Base-by-base conservation (phyloP, 176 grass and related monocot genomes). In the Phoenix dactylifera region DNA sequence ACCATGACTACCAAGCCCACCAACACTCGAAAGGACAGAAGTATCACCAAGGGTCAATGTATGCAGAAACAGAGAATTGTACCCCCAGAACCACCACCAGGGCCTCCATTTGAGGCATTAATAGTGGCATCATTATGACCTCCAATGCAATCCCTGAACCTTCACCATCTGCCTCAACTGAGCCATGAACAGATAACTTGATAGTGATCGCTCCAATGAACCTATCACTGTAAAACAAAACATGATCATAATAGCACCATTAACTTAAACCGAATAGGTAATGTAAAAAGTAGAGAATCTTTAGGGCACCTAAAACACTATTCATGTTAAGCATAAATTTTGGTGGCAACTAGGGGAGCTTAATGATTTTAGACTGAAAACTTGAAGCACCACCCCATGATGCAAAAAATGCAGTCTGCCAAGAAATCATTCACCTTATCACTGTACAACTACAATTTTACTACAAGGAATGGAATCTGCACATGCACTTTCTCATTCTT, bases 71-170 rank as follows among this genome's bases (percentile, higher is more conserved):
- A 99, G 82, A 99, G 88, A 70, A 99, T 80, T 49, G 94, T 93
- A 55, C 94, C 94, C 15, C 94, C 94, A 58, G 94, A 89, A 60
- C 94, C 94, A 88, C 94, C 94, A 63, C 94, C 94, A 29, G 81
- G 82, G 52, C 81, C 92, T 77, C 78, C 79, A 71, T 79, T 57
- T 9, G 74, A 72, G 50, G 30, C 26, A 83, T 80, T 83, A 79
- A 69, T 76, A 6, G 59, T 22, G 51, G 67, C 66, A 67, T 65
- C 53, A 68, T 16, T 25, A 35, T 44, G 10, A 44, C 35, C 28
- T 30, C 28, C 10, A 44, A 44, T 12, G 10, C 14, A 44, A 44
- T 55, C 74, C 51, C 26, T 63, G 44, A 69, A 72, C 77, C 85
- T 51, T 69, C 85, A 74, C 94, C 94, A 74, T 99, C 81, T 70